These are phyloP conservation scores for Beta vulgaris DNA, from an alignment of 148 eudicot genomes.

Conservation along the genomic window DNA sequence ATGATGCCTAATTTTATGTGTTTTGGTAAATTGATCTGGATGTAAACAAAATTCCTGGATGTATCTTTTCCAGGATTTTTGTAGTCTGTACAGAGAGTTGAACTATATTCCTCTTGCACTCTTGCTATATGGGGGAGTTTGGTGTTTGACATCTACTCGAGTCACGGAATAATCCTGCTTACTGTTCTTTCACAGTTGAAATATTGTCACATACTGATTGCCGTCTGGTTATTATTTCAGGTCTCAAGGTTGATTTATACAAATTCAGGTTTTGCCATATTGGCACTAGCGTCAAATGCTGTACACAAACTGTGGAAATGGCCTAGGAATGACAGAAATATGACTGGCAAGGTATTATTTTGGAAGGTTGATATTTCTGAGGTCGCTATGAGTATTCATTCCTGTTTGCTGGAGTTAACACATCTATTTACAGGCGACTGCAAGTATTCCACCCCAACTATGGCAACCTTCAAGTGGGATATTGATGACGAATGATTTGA, in stretches of 20 bases:
- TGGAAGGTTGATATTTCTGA: background rate
- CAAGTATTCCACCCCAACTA: constrained; percentile 60
- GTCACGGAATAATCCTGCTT: background rate
- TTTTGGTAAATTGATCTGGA: background rate
- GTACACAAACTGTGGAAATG: constrained; percentile 89
- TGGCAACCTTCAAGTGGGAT: constrained; percentile 91
- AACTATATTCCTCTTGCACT: background rate
- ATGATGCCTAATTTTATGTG: background rate
- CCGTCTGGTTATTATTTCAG: constrained; percentile 34
- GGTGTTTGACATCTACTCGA: background rate
- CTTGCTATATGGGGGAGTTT: background rate
- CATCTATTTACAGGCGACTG: constrained; percentile 54
- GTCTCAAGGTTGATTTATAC: constrained; percentile 81
- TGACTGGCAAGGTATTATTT: constrained; percentile 57
- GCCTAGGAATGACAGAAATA: constrained; percentile 66
- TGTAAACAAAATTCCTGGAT: background rate
- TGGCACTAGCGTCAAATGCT: constrained; percentile 76
- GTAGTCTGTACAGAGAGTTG: background rate
- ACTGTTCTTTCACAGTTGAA: background rate
- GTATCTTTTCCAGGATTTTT: background rate
- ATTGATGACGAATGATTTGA: constrained; percentile 75
- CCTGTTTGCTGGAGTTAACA: constrained; percentile 2
- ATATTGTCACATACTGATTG: background rate
- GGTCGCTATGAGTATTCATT: constrained; percentile 15
- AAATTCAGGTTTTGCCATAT: constrained; percentile 70